Evolutionary conservation across 2,329 filamentous ascomycete species (phyloP), one percentile per base, ranked within the genome.

Genomic region (Talaromyces sp.): DNA sequence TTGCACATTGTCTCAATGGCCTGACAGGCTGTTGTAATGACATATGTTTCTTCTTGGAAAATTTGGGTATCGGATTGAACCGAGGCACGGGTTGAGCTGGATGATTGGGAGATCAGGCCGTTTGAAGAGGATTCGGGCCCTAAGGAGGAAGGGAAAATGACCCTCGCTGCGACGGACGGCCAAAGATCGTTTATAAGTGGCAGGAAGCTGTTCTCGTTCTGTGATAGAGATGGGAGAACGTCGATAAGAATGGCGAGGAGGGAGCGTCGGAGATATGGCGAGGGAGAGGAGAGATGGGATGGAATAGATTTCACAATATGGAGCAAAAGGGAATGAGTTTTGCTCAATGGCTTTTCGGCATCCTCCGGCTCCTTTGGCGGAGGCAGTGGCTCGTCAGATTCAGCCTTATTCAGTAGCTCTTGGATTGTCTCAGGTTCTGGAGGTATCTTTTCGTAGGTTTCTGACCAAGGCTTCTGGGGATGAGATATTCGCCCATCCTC

Each of bases 121-220:
- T 56, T 60, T 17, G 59, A 63, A n/a, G 61, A 51, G 16, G 64
- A 58, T 85, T 55, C 5, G 91, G 76, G 20, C 86, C 80, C n/a
- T 80, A 78, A 1, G 87, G 76, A 66, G 3, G 68, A 61, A n/a
- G 73, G 70, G 30, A 71, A 65, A 16, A 65, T 65, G 44, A 75
- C 66, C 41, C 71, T 64, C 2, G 68, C 61, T 11, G 70, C 69
- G 4, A 96, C 76, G 6, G 95, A 87, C 0, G 92, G 91, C 93
- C 93, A 99, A 7, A 97, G 78, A 3, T 88, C 87, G 71, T 97
- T 94, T 62, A 97, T 86, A 0, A 97, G 80, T 0, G 94, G 94
- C 1, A 99, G 75, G 68, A 96, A 97, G 0, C 86, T 84, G 56
- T 92, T 86, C 67, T 96, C 89, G 60, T 97, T 86, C 3, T 79